Evolutionary conservation across 805 yeast genomes (phyloP), one percentile per base, ranked within the genome.

Genomic region (Nakazawaea siamensis): DNA sequence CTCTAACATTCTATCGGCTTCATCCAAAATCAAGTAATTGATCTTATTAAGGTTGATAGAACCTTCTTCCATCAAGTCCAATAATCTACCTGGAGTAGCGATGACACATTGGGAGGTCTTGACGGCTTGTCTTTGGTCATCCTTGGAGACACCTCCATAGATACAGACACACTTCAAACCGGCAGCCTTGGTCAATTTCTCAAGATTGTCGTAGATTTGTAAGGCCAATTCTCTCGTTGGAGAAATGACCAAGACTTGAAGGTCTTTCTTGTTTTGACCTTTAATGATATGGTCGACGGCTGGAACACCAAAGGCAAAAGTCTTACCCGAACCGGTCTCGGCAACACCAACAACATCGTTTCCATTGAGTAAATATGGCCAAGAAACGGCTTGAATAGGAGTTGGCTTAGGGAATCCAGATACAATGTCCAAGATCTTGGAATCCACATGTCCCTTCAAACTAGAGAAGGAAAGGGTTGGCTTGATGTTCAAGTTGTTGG

Each of bases 1-100:
- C 58, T 92, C 98, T 41, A 92, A 72, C 97, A 92, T 90, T 64
- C 99, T 76, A 58, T 92, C 99, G 25, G 98, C 99, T 66, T 92
- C 99, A 58, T 92, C 99, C 31, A 92, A 68, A 17, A 92, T 92
- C 45, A 92, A 66, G 55, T 84, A 88, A 41, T 78, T 71, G 21
- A 90, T 80, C 8, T 66, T 54, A 10, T 73, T 62, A 42, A 88
- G 66, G 45, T 78, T 73, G 27, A 84, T 77, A 23, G 88, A 71
- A 11, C 95, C 94, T 53, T 90, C 97, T 41, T 87, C 80, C 47
- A 90, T 65, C 51, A 92, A 68, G 64, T 92, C 99, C 40, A 87
- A 69, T 50, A 92, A 67, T 58, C 99, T 76, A 46, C 99, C 99
- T n/a, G 98, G 98, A 3, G 98, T 92, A 21, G 97, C 98, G 48